A percentile compares a stretch with the other conserved stretches of the same genome.
Evolutionary conservation across 2,329 filamentous ascomycete species (phyloP).

Genomic region (Apiospora malaysiana): DNA sequence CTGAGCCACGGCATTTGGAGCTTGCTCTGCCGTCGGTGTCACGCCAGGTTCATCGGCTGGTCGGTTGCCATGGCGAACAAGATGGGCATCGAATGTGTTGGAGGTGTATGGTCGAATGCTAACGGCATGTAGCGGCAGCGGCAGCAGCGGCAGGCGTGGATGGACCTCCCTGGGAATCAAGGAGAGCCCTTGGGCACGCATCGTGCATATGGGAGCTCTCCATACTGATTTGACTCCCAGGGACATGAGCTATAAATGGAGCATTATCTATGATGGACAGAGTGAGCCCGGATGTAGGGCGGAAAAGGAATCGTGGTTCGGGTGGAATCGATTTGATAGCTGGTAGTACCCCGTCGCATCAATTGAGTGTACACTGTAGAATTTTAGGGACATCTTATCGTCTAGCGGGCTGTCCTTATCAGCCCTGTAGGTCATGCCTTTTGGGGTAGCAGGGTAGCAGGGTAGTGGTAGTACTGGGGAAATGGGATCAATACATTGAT

Average conservation of each 20-base stretch:
- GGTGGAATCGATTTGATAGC: neutral
- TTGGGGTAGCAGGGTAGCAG: no score
- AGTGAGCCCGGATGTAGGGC: constrained; percentile 12
- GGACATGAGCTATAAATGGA: constrained; percentile 40
- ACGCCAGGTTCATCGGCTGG: neutral
- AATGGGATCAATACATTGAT: neutral
- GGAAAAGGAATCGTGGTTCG: neutral
- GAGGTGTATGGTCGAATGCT: constrained; percentile 4
- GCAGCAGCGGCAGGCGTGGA: constrained; percentile 24
- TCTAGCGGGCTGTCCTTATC: constrained; percentile 4
- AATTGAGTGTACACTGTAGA: neutral
- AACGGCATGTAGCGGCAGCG: neutral
- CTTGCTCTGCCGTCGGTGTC: neutral
- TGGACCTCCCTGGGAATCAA: constrained; percentile 35
- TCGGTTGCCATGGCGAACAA: neutral
- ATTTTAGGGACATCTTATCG: constrained; percentile 11
- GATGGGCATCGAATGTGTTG: neutral
- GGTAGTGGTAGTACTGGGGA: neutral
- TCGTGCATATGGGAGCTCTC: constrained; percentile 35
- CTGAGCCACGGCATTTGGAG: constrained; percentile 20
- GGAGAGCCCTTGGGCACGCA: constrained; percentile 34
- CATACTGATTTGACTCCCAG: constrained; percentile 38
- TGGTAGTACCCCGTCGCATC: neutral
- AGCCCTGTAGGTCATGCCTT: neutral
- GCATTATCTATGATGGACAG: constrained; percentile 29